phyloP scores from a whole-genome alignment of 345 rosid genomes.

The Ailanthus altissimus region DNA sequence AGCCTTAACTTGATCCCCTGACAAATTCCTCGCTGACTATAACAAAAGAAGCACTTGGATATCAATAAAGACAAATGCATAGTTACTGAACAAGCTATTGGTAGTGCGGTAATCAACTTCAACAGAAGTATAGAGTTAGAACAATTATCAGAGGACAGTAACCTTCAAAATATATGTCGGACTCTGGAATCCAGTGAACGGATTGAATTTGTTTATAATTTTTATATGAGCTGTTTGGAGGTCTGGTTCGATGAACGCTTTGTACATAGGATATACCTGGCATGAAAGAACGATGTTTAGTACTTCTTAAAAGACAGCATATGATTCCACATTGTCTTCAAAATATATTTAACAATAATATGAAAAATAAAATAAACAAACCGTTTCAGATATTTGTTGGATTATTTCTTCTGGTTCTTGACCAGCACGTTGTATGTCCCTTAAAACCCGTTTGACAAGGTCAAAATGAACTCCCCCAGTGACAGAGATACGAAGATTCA shows the following conservation, averaged over 20 bases:
- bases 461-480: constrained; percentile 99
- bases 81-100: neutral
- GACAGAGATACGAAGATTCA: constrained; percentile 89
- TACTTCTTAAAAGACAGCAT: constrained; percentile 16
- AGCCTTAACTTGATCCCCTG: constrained; percentile 70
- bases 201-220: constrained; percentile 92
- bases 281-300: constrained; percentile 24
- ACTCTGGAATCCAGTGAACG: constrained; percentile 93
- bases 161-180: constrained; percentile 99
- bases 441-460: constrained; percentile 93
- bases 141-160: constrained; percentile 17
- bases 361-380: constrained; percentile 28
- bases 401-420: constrained; percentile 98
- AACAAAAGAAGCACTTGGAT: constrained; percentile 35
- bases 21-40: constrained; percentile 74
- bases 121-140: neutral
- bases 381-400: constrained; percentile 98
- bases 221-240: constrained; percentile 94
- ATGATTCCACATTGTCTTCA: neutral
- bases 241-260: constrained; percentile 99
- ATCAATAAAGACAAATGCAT: constrained; percentile 24
- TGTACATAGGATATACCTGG: constrained; percentile 99
- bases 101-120: neutral
- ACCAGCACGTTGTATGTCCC: constrained; percentile 97
- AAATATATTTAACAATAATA: neutral